Conservation (phyloP, 2,329 filamentous ascomycete genomes). For the Neofusicoccum cordaticola region DNA sequence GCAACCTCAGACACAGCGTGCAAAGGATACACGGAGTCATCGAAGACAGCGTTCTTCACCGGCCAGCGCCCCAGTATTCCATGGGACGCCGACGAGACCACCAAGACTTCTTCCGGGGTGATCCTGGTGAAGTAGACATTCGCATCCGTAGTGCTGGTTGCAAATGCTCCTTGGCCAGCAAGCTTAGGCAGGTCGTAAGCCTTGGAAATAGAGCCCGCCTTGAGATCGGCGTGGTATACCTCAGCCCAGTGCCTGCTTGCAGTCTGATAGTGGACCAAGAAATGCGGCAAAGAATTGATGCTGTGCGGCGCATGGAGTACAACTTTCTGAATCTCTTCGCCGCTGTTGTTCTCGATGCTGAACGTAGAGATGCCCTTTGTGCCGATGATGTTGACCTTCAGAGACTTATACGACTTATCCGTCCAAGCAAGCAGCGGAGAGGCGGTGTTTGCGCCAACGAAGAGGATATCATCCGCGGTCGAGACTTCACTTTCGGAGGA, state of each 20-base stretch:
- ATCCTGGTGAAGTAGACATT: constrained; percentile 89
- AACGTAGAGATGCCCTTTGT: constrained; percentile 45
- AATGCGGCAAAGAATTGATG: constrained; percentile 71
- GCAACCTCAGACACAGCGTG: constrained; percentile 81
- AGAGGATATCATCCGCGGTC: constrained; percentile 62
- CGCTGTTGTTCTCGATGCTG: constrained; percentile 38
- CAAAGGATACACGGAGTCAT: constrained; percentile 40
- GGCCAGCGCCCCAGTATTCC: constrained; percentile 74
- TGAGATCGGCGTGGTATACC: constrained; percentile 78
- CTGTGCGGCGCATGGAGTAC: constrained; percentile 71
- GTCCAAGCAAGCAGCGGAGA: constrained; percentile 75
- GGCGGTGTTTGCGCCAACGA: constrained; percentile 73
- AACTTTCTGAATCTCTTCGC: constrained; percentile 49
- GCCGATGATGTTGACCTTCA: constrained; percentile 69
- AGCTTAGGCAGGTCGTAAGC: constrained; percentile 76
- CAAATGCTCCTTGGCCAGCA: constrained; percentile 69
- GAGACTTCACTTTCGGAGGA: constrained; percentile 72
- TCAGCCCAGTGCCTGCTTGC: constrained; percentile 72
- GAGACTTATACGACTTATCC: constrained; percentile 58
- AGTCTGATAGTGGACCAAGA: constrained; percentile 78
- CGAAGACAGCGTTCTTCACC: constrained; percentile 42
- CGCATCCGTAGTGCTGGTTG: constrained; percentile 70
- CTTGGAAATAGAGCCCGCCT: constrained; percentile 66
- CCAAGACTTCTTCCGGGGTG: constrained; percentile 68
- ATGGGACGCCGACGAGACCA: constrained; percentile 75